Evolutionary conservation across 2,329 filamentous ascomycete genomes (phyloP), one percentile per base, ranked within the genome.

Genomic region (Stromatinia cepivora): DNA sequence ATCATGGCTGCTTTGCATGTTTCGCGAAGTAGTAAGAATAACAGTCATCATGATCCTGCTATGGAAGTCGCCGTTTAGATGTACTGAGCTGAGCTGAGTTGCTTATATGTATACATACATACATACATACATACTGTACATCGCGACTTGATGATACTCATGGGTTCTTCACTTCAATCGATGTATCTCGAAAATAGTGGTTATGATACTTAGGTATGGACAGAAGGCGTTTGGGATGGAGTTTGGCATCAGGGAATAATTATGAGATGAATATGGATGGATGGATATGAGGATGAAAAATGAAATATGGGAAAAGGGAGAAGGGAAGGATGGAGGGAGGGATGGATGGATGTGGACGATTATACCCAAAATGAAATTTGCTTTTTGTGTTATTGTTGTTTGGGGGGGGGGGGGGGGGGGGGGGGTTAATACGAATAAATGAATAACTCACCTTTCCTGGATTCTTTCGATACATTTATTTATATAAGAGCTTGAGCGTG

Each of bases 1-100:
- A 79, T 82, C 13, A 77, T 87, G 62, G 81, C 84, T 4, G 78
- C 80, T 3, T 73, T 86, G 39, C 83, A 84, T 67, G 79, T 84
- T 57, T 78, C 82, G 71, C 78, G 81, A 25, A 81, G 81, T 48
- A 76, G 80, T 15, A 56, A 64, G 13, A 48, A 56, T 17, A 70
- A 36, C 25, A 59, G 58, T 22, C 72, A 72, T 61, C 72, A 71
- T 34, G 72, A 75, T 66, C 73, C 74, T 5, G 71, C 64, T 17
- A 71, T 72, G 42, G 74, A 73, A 56, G 69, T 73, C n/a, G 66
- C 66, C 3, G 66, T 53, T 22, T 67, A 67, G 34, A 20, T 8
- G 10, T 15, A 15, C 39, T 42, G 39, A 42, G 39, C 13, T 42
- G 39, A 17, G 39, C 15, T 15, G n/a, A n/a, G n/a, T n/a, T n/a